Evolutionary conservation across 2,329 filamentous ascomycete species (phyloP).

Genomic region (Pseudocercospora crystallina): DNA sequence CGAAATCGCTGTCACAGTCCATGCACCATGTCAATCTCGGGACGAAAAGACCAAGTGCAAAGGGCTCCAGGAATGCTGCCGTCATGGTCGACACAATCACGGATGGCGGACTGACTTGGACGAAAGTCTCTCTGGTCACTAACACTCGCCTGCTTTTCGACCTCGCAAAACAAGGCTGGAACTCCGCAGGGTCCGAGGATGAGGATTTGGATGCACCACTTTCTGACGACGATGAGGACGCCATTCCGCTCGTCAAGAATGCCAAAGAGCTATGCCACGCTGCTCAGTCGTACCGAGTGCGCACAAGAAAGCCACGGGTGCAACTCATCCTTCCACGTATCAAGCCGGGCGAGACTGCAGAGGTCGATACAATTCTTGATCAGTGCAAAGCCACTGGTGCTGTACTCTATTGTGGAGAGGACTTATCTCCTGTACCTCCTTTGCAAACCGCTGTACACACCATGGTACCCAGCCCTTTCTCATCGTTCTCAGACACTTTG

Average conservation of each 20-base stretch:
- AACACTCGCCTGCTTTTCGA: conserved; percentile 66
- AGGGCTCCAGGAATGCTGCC: conserved; percentile 24
- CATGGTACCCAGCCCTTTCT: conserved; percentile 42
- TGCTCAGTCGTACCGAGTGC: conserved; percentile 56
- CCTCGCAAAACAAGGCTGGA: conserved; percentile 67
- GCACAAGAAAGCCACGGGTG: conserved; percentile 60
- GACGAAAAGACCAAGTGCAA: conserved; percentile 22
- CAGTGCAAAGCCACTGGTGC: conserved; percentile 55
- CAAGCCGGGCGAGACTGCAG: conserved; percentile 47
- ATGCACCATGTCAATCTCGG: conserved; percentile 30
- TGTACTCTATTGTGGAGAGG: conserved; percentile 33
- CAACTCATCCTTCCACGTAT: conserved; percentile 63
- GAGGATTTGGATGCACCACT: conserved; percentile 43
- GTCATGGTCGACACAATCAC: conserved; percentile 63
- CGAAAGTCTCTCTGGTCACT: conserved; percentile 66
- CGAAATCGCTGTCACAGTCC: conserved; percentile 24
- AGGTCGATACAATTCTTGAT: conserved; percentile 58
- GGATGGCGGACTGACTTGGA: conserved; percentile 63
- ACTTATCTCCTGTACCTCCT: conserved; percentile 21
- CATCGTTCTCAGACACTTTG: conserved; percentile 43
- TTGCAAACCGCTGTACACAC: conserved; percentile 29
- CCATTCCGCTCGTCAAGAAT: conserved; percentile 60
- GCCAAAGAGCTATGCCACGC: conserved; percentile 60
- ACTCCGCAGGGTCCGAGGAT: conserved; percentile 49
- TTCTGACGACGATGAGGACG: conserved; percentile 51